Conservation (phyloP, 2,329 filamentous ascomycete species). For the Talaromyces rugulosus region DNA sequence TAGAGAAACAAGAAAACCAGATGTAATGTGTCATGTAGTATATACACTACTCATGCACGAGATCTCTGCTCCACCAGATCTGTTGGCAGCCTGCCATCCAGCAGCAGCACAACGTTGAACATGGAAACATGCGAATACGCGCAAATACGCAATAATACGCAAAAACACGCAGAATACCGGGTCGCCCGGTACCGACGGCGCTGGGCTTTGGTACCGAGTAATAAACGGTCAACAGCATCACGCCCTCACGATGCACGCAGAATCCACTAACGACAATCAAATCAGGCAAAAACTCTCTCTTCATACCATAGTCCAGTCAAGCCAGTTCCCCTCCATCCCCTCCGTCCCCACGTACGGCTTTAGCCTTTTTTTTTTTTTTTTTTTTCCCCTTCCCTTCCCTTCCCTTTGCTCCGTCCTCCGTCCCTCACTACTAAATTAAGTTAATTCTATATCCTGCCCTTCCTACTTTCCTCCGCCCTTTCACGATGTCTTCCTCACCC, state of each 20-base stretch:
- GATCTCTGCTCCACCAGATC: background rate
- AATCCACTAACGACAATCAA: too few species aligned
- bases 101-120: background rate
- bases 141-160: background rate
- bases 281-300: background rate
- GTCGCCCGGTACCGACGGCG: too few species aligned
- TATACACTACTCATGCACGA: background rate
- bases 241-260: background rate
- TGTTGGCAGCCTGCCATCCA: background rate
- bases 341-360: slow-evolving; percentile 12
- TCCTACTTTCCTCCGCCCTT: slow-evolving; percentile 17
- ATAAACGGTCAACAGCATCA: background rate
- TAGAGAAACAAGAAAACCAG: too few species aligned
- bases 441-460: slow-evolving; percentile 7
- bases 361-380: slow-evolving; percentile 13
- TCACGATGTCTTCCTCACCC: slow-evolving; percentile 33
- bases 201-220: background rate
- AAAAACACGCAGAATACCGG: background rate
- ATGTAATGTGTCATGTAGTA: too few species aligned
- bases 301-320: background rate
- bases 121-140: background rate
- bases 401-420: background rate
- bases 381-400: background rate
- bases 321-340: background rate
- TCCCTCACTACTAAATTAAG: slow-evolving; percentile 11